Evolutionary conservation across 805 yeast genomes (phyloP), one percentile per base, ranked within the genome.

Genomic region (Teunomyces panamensis): DNA sequence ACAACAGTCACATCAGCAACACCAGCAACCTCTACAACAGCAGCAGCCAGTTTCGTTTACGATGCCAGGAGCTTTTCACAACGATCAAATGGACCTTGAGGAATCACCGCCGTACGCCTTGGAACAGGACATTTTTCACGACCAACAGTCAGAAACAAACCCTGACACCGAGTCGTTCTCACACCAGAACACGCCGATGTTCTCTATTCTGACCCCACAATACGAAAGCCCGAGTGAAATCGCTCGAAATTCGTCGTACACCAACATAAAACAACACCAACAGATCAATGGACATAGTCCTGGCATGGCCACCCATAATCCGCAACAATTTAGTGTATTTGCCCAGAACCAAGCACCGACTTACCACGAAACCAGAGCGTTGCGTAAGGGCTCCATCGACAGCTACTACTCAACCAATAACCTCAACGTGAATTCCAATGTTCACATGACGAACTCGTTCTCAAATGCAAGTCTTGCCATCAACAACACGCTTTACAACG

Each of bases 101-200:
- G 70, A 65, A 27, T 58, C 64, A 14, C 73, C 73, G 8, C 71
- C 70, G 11, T 67, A 68, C 47, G 63, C 72, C 6, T 58, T 69
- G 11, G 73, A 64, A 28, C 66, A 62, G 63, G 68, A 67, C 33
- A 28, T 57, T 36, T 62, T 44, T 30, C 29, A 13, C 16, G 42
- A 28, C 32, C 42, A 49, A 29, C 46, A 42, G 27, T 32, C 47
- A 9, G 48, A 45, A 9, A 28, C 44, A n/a, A 24, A 50, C 20
- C 33, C 43, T 8, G 48, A 46, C 17, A 42, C 49, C 9, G 45
- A 51, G 35, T 49, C 53, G 13, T 13, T 33, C 48, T 37, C 16
- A 33, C 42, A 36, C 48, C 45, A 10, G 45, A 44, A 14, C 34
- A 20, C 24, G 24, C 44, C 26, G 49, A 43, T 16, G 10, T 33